Base-by-base conservation (phyloP, 2,329 filamentous ascomycete species). In the Diaporthe helianthi region DNA sequence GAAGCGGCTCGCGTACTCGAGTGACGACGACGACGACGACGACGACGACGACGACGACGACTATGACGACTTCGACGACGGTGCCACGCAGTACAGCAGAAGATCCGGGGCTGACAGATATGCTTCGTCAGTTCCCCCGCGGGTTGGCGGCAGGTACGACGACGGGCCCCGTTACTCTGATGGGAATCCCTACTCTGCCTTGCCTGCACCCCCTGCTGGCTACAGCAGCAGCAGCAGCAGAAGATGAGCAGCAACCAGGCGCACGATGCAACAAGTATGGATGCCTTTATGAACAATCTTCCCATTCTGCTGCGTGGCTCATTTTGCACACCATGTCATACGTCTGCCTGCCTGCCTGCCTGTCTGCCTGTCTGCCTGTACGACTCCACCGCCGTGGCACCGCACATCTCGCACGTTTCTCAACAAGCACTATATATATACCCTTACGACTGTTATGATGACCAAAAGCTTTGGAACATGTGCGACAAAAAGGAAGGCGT, bases 121-220 rank as follows among this genome's bases (percentile, higher is more conserved):
- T 83, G 82, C 78, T 68, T 78, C 83, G 65, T 77, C 81, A 72
- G 78, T 79, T 76, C 78, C 82, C 72, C 76, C 78, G 49, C 78
- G 78, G 71, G 73, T 76, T 71, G 77, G 78, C 71, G 77, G 78
- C 73, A 79, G 79, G 71, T 79, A 80, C 71, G 76, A 81, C 68
- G 83, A 85, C 49, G 81, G 80, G 65, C 82, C 83, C 67, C 82
- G 76, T 70, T 85, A 85, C 74, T 75, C 79, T 54, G 83, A 86
- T 71, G 83, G 81, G 65, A 84, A 84, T 70, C 81, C 84, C 3
- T 85, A 85, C 73, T 76, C 80, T 52, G 76, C 79, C 52, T 75
- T 86, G 63, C 81, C 84, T 49, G 79, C 83, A 9, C 80, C 81
- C 71, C 79, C 81, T 68, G 73, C 79, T 65, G 79, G 77, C 12